These are phyloP conservation scores for Penicillium antarcticum DNA, from an alignment of 495 filamentous ascomycete genomes.

Conservation along the genomic window DNA sequence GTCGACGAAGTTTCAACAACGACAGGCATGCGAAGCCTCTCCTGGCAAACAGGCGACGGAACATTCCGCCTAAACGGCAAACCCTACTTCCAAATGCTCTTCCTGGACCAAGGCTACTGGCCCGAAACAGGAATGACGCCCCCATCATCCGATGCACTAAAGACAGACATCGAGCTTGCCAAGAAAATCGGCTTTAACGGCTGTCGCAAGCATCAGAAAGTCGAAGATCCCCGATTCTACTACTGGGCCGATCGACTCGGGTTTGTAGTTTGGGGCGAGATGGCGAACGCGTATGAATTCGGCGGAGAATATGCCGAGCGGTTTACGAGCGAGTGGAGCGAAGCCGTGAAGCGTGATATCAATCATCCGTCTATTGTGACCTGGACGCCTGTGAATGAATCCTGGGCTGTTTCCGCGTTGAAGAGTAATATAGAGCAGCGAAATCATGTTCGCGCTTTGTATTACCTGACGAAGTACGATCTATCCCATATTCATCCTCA, in stretches of 20 bases:
- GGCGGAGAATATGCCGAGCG: slow-evolving; percentile 48
- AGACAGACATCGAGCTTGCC: slow-evolving; percentile 30
- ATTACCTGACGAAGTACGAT: slow-evolving; percentile 56
- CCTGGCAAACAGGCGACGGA: slow-evolving; percentile 33
- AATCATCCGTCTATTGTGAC: slow-evolving; percentile 59
- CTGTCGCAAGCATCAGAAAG: slow-evolving; percentile 42
- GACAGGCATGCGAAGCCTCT: slow-evolving; percentile 34
- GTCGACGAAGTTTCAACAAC: slow-evolving; percentile 32
- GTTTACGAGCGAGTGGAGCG: slow-evolving; percentile 54
- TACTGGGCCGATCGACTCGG: slow-evolving; percentile 42
- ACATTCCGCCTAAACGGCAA: slow-evolving; percentile 38
- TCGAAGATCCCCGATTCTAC: slow-evolving; percentile 35
- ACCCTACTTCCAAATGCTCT: slow-evolving; percentile 36
- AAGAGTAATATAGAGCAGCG: slow-evolving; percentile 50
- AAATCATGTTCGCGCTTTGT: slow-evolving; percentile 55
- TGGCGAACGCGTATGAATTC: slow-evolving; percentile 48
- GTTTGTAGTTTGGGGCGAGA: slow-evolving; percentile 40
- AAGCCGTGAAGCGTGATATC: slow-evolving; percentile 54
- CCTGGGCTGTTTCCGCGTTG: slow-evolving; percentile 55
- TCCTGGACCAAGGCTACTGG: slow-evolving; percentile 41
- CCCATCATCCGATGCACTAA: slow-evolving; percentile 30
- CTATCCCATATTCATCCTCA: not conserved
- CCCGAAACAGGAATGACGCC: slow-evolving; percentile 37
- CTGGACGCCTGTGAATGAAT: slow-evolving; percentile 62
- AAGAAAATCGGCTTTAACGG: slow-evolving; percentile 34